These are phyloP conservation scores for Beta macrorhiza DNA, from an alignment of 179 eudicot species.

Conservation along the genomic window DNA sequence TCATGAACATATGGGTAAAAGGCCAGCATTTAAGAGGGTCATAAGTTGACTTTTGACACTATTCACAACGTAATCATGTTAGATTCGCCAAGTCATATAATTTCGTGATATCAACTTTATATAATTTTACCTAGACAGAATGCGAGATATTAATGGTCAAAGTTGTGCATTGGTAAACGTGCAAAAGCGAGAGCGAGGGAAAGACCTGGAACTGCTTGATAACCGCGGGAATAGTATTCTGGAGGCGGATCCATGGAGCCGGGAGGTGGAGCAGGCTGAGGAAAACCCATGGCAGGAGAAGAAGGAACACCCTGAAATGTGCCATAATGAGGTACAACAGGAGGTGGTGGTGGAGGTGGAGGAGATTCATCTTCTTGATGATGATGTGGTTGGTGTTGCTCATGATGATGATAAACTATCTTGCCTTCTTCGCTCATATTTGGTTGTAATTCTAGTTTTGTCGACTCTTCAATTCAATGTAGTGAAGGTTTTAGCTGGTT, in stretches of 20 bases:
- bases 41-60: no score
- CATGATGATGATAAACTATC: slow-evolving; percentile 31
- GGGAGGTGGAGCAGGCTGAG: slow-evolving; percentile 81
- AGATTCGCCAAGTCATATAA: no score
- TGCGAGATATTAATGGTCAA: no score
- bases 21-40: no score
- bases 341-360: slow-evolving; percentile 34
- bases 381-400: background rate
- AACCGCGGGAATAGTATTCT: slow-evolving; percentile 55
- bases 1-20: no score
- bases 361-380: slow-evolving; percentile 23
- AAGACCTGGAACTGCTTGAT: slow-evolving; percentile 75
- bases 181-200: no score
- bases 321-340: slow-evolving; percentile 53
- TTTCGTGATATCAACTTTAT: no score
- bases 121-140: no score
- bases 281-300: slow-evolving; percentile 63
- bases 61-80: no score
- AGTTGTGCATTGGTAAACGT: no score
- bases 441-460: background rate
- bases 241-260: slow-evolving; percentile 48
- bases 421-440: slow-evolving; percentile 30
- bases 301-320: slow-evolving; percentile 76
- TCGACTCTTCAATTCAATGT: no score
- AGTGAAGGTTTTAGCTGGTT: no score